A percentile compares a stretch with the other conserved stretches of the same genome.
Evolutionary conservation across 1,284 basidiomycete species (phyloP).

Genomic region (Puccinia brachypodii): DNA sequence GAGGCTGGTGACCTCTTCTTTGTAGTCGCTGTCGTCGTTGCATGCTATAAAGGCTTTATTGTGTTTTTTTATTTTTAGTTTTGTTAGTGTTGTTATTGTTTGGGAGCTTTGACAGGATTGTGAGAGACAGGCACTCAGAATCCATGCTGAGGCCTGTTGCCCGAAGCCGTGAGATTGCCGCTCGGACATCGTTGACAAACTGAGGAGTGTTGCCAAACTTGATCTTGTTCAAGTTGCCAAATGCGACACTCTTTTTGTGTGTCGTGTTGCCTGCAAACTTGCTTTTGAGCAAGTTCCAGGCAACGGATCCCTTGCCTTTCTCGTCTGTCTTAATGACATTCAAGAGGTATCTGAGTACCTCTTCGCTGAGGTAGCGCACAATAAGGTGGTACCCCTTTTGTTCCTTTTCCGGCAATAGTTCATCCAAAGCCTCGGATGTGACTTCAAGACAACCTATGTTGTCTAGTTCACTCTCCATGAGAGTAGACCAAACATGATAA

Average conservation of each 20-base stretch:
- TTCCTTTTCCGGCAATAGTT: background rate
- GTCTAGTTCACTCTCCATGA: conserved; percentile 16
- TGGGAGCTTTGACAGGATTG: background rate
- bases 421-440: background rate
- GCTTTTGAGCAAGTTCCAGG: conserved; percentile 25
- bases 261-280: conserved; percentile 26
- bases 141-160: conserved; percentile 16
- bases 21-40: background rate
- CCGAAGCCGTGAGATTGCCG: background rate
- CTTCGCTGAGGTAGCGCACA: conserved; percentile 5
- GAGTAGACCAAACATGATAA: conserved; percentile 15
- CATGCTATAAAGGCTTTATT: background rate
- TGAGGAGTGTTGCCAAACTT: background rate
- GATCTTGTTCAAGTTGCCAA: conserved; percentile 8
- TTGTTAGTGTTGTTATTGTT: background rate
- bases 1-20: background rate
- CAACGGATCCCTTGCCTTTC: conserved; percentile 1
- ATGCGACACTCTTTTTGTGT: conserved; percentile 4
- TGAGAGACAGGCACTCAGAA: conserved; percentile 6
- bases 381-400: conserved; percentile 11
- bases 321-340: conserved; percentile 8
- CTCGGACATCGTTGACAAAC: conserved; percentile 4
- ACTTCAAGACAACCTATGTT: conserved; percentile 3
- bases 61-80: background rate
- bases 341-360: background rate